A percentile compares a stretch with the other conserved stretches of the same genome.
Evolutionary conservation across 2,329 filamentous ascomycete genomes (phyloP).

Genomic region (Huntiella savannae): DNA sequence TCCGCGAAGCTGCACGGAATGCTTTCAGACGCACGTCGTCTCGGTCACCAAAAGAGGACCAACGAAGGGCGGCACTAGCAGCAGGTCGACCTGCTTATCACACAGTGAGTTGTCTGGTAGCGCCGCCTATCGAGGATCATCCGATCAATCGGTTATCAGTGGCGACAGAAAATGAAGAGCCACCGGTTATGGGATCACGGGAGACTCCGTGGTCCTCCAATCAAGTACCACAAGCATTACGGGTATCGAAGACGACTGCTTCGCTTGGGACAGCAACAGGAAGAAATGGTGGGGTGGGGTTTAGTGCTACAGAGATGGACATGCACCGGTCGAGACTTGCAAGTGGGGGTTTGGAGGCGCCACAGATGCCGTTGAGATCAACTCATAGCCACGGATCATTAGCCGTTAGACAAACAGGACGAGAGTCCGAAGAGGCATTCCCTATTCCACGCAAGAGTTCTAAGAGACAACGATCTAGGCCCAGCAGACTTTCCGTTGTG

Average conservation of each 20-base stretch:
- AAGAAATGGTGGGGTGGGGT: background rate
- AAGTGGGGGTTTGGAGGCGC: background rate
- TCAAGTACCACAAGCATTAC: background rate
- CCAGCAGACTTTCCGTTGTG: background rate
- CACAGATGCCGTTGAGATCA: slow-evolving; percentile 1
- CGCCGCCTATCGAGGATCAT: background rate
- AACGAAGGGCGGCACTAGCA: slow-evolving; percentile 1
- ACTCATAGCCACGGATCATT: slow-evolving; percentile 7
- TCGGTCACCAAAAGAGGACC: slow-evolving; percentile 3
- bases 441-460: slow-evolving; percentile 10
- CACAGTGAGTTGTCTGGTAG: slow-evolving; percentile 4
- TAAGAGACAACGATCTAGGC: slow-evolving; percentile 3
- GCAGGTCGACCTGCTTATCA: slow-evolving; percentile 4
- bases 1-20: slow-evolving; percentile 8
- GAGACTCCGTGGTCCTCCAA: background rate
- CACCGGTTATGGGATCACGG: background rate
- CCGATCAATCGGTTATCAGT: background rate
- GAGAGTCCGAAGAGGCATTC: slow-evolving; percentile 1
- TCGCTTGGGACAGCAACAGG: background rate
- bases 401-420: background rate
- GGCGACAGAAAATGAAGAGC: background rate
- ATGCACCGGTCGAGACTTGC: background rate
- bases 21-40: slow-evolving; percentile 8
- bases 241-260: background rate
- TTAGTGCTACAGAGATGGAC: background rate